Evolutionary conservation across 2,329 filamentous ascomycete species (phyloP).

Genomic region (Aspergillus calidoustus): DNA sequence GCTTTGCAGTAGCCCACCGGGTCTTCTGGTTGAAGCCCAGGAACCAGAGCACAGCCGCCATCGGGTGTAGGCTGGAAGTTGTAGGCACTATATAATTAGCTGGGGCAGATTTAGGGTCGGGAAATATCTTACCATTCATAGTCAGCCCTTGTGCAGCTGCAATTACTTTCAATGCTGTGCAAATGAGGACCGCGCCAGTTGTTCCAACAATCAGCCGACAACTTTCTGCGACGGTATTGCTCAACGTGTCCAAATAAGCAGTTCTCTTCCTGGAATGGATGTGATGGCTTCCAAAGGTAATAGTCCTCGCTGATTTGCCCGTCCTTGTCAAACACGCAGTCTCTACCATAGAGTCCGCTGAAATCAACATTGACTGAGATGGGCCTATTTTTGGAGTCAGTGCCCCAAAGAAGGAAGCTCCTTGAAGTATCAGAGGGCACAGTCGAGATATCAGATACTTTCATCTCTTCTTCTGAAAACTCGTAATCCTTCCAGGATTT

Average conservation of each 20-base stretch:
- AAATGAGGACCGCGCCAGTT: conserved; percentile 71
- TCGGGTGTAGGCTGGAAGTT: conserved; percentile 84
- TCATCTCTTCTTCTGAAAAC: conserved; percentile 73
- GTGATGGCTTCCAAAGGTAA: conserved; percentile 82
- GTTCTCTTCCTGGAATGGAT: conserved; percentile 75
- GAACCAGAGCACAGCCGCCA: conserved; percentile 76
- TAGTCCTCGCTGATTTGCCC: conserved; percentile 70
- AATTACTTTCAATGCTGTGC: conserved; percentile 73
- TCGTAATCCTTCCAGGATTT: conserved; percentile 74
- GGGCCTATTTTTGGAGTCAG: conserved; percentile 57
- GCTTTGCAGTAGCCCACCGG: conserved; percentile 61
- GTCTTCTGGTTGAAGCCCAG: conserved; percentile 69
- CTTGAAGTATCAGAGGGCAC: conserved; percentile 85
- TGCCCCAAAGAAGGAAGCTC: conserved; percentile 90
- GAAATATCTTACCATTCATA: conserved; percentile 78
- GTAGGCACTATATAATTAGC: conserved; percentile 69
- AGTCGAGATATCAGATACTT: conserved; percentile 81
- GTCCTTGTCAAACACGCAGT: conserved; percentile 70
- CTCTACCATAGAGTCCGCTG: conserved; percentile 72
- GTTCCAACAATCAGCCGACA: conserved; percentile 80
- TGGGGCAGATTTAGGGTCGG: neutral
- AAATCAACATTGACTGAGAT: conserved; percentile 89
- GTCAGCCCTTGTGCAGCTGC: conserved; percentile 80
- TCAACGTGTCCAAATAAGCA: conserved; percentile 93
- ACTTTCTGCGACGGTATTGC: conserved; percentile 87